Evolutionary conservation across 768 basidiomycete species (phyloP), one percentile per base, ranked within the genome.

Genomic region (Termitomyces bulborhizus): DNA sequence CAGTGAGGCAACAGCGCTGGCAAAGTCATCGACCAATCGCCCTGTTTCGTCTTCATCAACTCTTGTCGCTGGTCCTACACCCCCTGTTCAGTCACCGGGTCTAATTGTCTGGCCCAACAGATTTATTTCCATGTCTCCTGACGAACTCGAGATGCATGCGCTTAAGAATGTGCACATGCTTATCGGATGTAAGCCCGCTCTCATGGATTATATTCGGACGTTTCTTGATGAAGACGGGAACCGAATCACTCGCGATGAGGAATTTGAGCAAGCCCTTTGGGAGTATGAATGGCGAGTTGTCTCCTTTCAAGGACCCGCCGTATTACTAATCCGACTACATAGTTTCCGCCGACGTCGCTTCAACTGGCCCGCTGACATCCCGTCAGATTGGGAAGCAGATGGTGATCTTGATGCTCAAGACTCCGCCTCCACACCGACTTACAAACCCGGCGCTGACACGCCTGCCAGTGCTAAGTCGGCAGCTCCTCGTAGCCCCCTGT

Each of bases 121-220:
- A 6, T 86, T 85, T 65, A 71, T 88, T 45, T 78, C 84, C 1
- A 70, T 85, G 60, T 53, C 74, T 0, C 75, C 86, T 24, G 63
- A 66, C 3, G 86, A 87, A 63, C 71, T 90, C 34, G 88, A 90
- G 70, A 83, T 86, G 82, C 84, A 88, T 62, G 76, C 82, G n/a
- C 84, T 82, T 69, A 86, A 83, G 68, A 76, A 84, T 63, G 69
- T 88, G 47, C 84, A 90, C 63, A 75, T 76, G 6, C 65, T 90
- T 3, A 71, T 90, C 26, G 81, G 80, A 31, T 85, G 82, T 63
- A 80, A 81, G 62, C 72, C 73, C 36, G 84, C 86, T 4, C 69
- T 90, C 9, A 64, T 60, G 6, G 80, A 81, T 44, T 83, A 71
- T 63, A 63, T 85, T n/a, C 61, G 63, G 6, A 61, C 63, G 7